Evolutionary conservation across 2,329 filamentous ascomycete species (phyloP), one percentile per base, ranked within the genome.

Genomic region (Cladosporium sp.): DNA sequence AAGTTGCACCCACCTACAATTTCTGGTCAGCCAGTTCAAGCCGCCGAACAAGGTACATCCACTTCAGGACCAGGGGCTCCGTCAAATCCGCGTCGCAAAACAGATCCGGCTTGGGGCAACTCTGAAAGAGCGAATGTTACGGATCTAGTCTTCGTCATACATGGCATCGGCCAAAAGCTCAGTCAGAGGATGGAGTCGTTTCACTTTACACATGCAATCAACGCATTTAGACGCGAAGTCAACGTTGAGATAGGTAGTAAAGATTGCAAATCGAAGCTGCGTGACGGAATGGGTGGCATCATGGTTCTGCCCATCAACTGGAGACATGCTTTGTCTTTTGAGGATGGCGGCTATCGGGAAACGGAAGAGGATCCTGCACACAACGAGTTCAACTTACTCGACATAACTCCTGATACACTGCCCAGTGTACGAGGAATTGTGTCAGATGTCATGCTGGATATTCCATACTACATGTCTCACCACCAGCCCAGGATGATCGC

Each of bases 291-390:
- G 74, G 92, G 92, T 28, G 92, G 92, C 7, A 90, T 97, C 70
- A 98, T 98, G 93, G 89, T 96, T 14, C 81, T 99, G 51, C 95
- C 95, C 0, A 84, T 98, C 51, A 99, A 99, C 74, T 98, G 95
- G 95, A 89, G 95, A 48, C 89, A 93, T 58, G 91, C 89, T 1
- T 81, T 99, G 3, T 93, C 91, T 0, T 91, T 98, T 68, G 94
- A 97, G 72, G 92, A 96, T 66, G 89, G 88, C 39, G 88, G 88
- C 3, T 74, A 75, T 58, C 69, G 84, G 82, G 51, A 86, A 83
- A 56, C 60, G 3, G 77, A 81, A n/a, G 78, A 81, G n/a, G 83
- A 88, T 63, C 83, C 85, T 2, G 80, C 85, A 4, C 83, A 87
- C 34, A 89, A 89, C 46, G 80, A 85, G 39, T 92, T 87, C 74